phyloP scores from a whole-genome alignment of 345 rosid species.

The Turnera subulata region DNA sequence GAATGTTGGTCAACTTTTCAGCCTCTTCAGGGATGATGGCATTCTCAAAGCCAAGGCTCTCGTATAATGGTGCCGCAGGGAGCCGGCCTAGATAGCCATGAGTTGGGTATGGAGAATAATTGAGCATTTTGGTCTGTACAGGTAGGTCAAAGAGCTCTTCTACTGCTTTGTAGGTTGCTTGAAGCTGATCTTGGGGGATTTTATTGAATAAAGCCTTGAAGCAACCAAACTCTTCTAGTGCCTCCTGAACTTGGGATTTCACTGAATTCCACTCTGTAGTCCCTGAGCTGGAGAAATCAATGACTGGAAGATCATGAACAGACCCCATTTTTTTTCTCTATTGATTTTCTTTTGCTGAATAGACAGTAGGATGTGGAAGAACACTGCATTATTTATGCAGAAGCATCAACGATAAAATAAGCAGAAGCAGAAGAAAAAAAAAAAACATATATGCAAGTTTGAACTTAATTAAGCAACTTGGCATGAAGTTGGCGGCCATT shows the following conservation, averaged over 20 bases:
- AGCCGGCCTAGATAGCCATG: conserved; percentile 25
- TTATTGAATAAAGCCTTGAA: conserved; percentile 20
- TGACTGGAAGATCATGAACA: conserved; percentile 8
- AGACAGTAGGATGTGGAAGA: no score
- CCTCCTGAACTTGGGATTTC: conserved; percentile 12
- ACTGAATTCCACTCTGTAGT: conserved; percentile 15
- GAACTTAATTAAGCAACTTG: no score
- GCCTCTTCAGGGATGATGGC: conserved; percentile 1
- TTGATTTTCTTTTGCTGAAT: neutral
- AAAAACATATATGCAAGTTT: no score
- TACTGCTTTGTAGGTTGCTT: conserved; percentile 7
- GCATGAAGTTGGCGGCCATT: no score
- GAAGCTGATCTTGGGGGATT: conserved; percentile 11
- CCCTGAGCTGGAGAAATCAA: conserved; percentile 29
- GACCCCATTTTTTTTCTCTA: neutral
- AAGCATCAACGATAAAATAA: no score
- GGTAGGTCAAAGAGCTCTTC: conserved; percentile 29
- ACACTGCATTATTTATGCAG: no score
- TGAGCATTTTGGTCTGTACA: conserved; percentile 13
- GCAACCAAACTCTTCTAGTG: conserved; percentile 33
- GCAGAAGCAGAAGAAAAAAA: no score
- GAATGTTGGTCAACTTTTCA: conserved; percentile 12
- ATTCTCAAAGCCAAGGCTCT: conserved; percentile 29
- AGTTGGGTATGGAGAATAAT: conserved; percentile 24
- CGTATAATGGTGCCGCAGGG: conserved; percentile 18